A percentile compares a stretch with the other conserved stretches of the same genome.
These are phyloP conservation scores for Papiliotrema terrestris DNA, from an alignment of 1,284 basidiomycete species.

Conservation along the genomic window DNA sequence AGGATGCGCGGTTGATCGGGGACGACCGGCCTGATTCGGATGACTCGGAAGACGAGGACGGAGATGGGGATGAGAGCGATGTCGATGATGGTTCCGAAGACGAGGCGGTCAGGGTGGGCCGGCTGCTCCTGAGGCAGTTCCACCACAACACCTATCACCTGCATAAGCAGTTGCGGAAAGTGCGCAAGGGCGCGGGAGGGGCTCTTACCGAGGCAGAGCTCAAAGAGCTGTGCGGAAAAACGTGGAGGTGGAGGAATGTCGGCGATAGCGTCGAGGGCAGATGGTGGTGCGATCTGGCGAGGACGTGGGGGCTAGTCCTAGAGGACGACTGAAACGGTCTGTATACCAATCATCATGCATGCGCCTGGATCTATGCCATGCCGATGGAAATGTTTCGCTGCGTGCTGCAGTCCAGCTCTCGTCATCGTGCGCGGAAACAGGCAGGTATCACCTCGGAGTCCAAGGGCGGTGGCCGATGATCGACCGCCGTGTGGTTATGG, in stretches of 20 bases:
- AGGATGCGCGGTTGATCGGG: conserved; percentile 27
- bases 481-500: background rate
- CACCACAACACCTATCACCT: conserved; percentile 43
- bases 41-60: conserved; percentile 7
- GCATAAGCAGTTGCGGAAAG: conserved; percentile 17
- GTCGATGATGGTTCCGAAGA: conserved; percentile 13
- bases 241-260: conserved; percentile 10
- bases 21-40: conserved; percentile 2
- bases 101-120: conserved; percentile 29
- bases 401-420: no score
- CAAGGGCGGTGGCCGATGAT: background rate
- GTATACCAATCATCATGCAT: background rate
- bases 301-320: conserved; percentile 14
- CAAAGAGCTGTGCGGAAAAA: conserved; percentile 16
- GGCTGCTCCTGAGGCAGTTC: conserved; percentile 37
- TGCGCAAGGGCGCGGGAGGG: conserved; percentile 5
- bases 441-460: no score
- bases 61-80: background rate
- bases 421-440: no score
- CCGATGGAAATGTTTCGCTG: no score
- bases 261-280: conserved; percentile 14
- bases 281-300: conserved; percentile 31
- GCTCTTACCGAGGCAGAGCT: conserved; percentile 18
- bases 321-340: background rate
- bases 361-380: no score